Base-by-base conservation (phyloP, 768 basidiomycete species). In the Exidia glandulosa region DNA sequence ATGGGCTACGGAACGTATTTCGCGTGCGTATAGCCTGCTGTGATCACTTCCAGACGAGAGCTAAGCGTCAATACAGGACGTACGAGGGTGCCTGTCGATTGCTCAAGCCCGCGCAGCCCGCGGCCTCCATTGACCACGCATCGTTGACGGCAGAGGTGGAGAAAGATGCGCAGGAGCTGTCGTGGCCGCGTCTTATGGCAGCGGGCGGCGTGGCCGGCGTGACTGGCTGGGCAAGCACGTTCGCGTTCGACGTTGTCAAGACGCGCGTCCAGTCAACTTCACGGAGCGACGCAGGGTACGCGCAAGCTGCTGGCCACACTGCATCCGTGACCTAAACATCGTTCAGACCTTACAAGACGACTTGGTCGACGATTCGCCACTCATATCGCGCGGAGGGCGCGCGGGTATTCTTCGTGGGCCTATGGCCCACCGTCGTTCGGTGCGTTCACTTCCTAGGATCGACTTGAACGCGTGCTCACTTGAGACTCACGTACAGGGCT, bases 161-260 rank as follows among this genome's bases (percentile, higher is more conserved):
- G 60, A 57, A 66, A 66, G 68, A 75, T 65, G 62, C 71, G 14
- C 61, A 63, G 34, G 66, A 61, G 58, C 68, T 74, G 68, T 68
- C 77, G 0, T 86, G 83, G 83, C 71, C 77, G 25, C 78, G 79
- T 19, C 73, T 90, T 57, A 78, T 91, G 57, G 47, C 85, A 23
- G 88, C 90, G 3, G 90, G 90, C 25, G 91, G 83, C 1, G 67
- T 86, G 0, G 91, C 91, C 0, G 91, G 90, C 3, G 71, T 88
- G 19, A 79, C 79, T 9, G 88, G 88, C 9, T 94, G 91, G 91
- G 36, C 84, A 0, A 77, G 75, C 2, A 94, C 92, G 1, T 96
- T 95, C 69, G 90, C 91, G 2, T 76, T 93, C 59, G 93, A 96
- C 67, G 87, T 93, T 2, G 79, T 94, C 62, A 95, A 96, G 74